phyloP scores from a whole-genome alignment of 768 basidiomycete species.

The Kwoniella pini region DNA sequence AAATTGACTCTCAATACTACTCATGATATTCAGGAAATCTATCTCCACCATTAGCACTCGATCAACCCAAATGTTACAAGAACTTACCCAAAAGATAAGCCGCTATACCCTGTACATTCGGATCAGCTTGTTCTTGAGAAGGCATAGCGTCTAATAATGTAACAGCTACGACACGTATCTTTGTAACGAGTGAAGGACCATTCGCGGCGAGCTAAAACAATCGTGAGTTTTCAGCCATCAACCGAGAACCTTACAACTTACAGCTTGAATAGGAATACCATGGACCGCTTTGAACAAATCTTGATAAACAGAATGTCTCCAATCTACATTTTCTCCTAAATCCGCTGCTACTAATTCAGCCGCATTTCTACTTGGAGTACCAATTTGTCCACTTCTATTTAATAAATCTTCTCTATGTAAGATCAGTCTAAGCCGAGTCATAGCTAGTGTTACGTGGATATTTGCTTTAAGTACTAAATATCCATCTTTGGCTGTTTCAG shows the following conservation, averaged over 20 bases:
- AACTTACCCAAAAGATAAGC: conserved; percentile 33
- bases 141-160: conserved; percentile 38
- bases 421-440: conserved; percentile 37
- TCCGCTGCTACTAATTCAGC: conserved; percentile 32
- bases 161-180: conserved; percentile 36
- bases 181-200: conserved; percentile 36
- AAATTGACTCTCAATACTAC: conserved; percentile 37
- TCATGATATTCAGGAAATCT: conserved; percentile 43
- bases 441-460: conserved; percentile 42
- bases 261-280: conserved; percentile 32
- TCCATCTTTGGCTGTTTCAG: conserved; percentile 35
- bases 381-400: conserved; percentile 23
- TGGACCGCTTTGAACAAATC: conserved; percentile 40
- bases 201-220: conserved; percentile 34
- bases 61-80: background rate
- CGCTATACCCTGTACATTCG: conserved; percentile 34
- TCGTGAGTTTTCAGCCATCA: background rate
- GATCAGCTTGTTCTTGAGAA: conserved; percentile 25
- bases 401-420: conserved; percentile 37
- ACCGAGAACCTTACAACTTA: conserved; percentile 3
- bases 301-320: conserved; percentile 31
- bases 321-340: conserved; percentile 30
- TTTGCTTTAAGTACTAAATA: conserved; percentile 36
- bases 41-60: background rate
- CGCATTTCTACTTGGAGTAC: conserved; percentile 27